Evolutionary conservation across 208 protist genomes (phyloP).

Genomic region (Acanthamoeba lenticulata): DNA sequence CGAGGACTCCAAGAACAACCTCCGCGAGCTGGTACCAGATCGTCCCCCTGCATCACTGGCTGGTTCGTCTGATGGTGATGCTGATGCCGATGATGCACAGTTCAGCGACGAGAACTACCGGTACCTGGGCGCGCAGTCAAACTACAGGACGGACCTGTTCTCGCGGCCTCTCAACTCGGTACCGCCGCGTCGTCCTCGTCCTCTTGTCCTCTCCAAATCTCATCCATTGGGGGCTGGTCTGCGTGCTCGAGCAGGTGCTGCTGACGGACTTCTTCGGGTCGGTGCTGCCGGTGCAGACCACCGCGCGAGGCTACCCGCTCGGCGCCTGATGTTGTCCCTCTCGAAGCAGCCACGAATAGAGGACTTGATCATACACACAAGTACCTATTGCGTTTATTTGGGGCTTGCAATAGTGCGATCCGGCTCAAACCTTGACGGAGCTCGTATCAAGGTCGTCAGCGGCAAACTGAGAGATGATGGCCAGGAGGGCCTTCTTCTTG

Average conservation of each 20-base stretch:
- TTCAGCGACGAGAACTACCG: conserved; percentile 23
- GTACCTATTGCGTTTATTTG: too few relatives aligned
- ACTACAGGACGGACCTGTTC: conserved; percentile 54
- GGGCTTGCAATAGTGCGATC: too few relatives aligned
- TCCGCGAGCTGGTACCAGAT: not conserved
- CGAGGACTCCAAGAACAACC: conserved; percentile 36
- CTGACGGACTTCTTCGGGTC: conserved; percentile 65
- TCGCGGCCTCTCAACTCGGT: not conserved
- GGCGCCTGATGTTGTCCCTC: not conserved
- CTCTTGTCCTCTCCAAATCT: not conserved
- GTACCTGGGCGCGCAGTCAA: conserved; percentile 35
- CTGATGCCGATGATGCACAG: not conserved
- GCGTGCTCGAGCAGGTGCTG: not conserved
- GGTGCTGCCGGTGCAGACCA: conserved; percentile 18
- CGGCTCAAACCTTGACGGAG: not conserved
- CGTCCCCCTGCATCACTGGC: too few relatives aligned
- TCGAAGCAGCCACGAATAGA: not conserved
- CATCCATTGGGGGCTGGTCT: not conserved
- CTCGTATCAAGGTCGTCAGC: conserved; percentile 49
- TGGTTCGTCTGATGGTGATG: too few relatives aligned
- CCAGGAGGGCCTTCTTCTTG: conserved; percentile 49
- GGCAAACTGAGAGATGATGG: conserved; percentile 40
- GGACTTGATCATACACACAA: not conserved
- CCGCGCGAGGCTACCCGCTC: not conserved
- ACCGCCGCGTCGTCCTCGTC: not conserved